phyloP scores from a whole-genome alignment of 306 rosid species.

The Vicia faba region DNA sequence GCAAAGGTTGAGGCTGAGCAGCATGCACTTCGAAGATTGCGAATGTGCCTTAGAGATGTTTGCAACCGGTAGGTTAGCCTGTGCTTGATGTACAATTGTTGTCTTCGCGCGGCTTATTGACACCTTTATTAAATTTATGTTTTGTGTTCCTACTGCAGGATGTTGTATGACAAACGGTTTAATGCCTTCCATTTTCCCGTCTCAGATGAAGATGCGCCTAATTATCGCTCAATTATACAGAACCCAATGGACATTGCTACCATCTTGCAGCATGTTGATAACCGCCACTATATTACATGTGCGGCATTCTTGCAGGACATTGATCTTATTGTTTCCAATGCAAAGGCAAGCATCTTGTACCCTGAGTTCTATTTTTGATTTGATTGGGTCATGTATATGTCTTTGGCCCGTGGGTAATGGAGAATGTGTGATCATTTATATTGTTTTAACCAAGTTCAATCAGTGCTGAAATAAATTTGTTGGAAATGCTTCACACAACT shows the following conservation, averaged over 20 bases:
- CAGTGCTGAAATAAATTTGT: conserved; percentile 29
- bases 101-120: conserved; percentile 13
- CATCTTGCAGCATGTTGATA: conserved; percentile 84
- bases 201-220: conserved; percentile 94
- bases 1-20: conserved; percentile 95
- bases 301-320: conserved; percentile 81
- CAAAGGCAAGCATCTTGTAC: conserved; percentile 61
- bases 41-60: conserved; percentile 98
- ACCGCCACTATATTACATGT: conserved; percentile 78
- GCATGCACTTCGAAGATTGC: conserved; percentile 93
- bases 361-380: background rate
- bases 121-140: conserved; percentile 8
- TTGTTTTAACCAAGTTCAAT: conserved; percentile 15
- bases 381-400: conserved; percentile 2
- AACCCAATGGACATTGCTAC: conserved; percentile 94
- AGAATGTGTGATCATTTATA: conserved; percentile 13
- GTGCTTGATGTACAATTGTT: conserved; percentile 12
- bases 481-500: conserved; percentile 18
- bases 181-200: conserved; percentile 92
- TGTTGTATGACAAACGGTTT: conserved; percentile 93
- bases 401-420: background rate
- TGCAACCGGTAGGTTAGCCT: conserved; percentile 79
- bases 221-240: conserved; percentile 85
- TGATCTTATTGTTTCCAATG: conserved; percentile 88
- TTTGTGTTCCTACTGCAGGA: conserved; percentile 55